A percentile compares a stretch with the other conserved stretches of the same genome.
Conservation (phyloP, 441 rosid species). For the Erysimum cheiri region DNA sequence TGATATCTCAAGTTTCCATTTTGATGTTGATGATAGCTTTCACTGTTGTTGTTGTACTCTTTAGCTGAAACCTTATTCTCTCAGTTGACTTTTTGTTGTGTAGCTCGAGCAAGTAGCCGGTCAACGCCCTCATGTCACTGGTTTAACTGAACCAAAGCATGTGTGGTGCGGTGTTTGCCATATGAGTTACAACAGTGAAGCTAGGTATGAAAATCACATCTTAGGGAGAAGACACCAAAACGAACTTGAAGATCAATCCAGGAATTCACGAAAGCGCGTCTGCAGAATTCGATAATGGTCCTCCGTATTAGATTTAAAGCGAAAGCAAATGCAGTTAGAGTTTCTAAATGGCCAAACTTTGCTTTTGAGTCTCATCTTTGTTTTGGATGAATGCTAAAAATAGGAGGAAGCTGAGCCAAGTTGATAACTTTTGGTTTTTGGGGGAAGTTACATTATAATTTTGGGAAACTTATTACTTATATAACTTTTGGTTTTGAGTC, state of each 20-base stretch:
- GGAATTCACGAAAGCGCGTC: not conserved
- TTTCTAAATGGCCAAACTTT: not conserved
- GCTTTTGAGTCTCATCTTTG: not conserved
- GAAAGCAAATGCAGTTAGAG: not conserved
- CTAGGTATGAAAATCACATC: not conserved
- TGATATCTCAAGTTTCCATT: no score
- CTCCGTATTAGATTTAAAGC: not conserved
- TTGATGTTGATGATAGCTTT: not conserved
- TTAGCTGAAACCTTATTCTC: no score
- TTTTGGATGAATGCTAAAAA: not conserved
- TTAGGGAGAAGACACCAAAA: not conserved
- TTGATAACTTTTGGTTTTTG: not conserved
- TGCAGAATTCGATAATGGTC: not conserved
- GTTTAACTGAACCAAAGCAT: not conserved
- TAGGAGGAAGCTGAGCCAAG: not conserved
- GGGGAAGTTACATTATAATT: not conserved
- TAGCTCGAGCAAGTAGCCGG: not conserved
- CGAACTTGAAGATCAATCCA: not conserved
- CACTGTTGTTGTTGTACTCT: not conserved
- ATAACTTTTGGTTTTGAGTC: not conserved
- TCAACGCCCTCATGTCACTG: not conserved
- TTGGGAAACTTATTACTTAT: no score
- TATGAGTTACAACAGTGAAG: not conserved
- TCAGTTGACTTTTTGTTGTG: not conserved
- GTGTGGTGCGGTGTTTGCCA: slow-evolving; percentile 1